These are phyloP conservation scores for Microcos paniculata DNA, from an alignment of 345 rosid species.

Conservation along the genomic window DNA sequence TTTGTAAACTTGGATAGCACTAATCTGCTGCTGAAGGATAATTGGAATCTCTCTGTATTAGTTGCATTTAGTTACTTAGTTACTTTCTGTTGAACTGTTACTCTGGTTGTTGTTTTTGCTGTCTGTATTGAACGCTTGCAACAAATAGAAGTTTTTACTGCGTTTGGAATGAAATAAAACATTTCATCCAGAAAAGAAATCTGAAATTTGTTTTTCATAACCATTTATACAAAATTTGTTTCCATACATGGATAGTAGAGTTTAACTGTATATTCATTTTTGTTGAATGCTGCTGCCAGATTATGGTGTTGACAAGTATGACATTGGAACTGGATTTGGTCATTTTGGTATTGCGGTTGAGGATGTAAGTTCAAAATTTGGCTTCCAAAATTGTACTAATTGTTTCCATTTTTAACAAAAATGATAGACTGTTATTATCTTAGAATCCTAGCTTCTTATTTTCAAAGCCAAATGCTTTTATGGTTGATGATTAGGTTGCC, in stretches of 20 bases:
- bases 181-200: too few relatives aligned
- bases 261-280: not conserved
- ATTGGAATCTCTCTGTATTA: too few relatives aligned
- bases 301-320: slow-evolving; percentile 94
- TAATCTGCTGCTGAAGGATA: too few relatives aligned
- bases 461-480: not conserved
- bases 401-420: not conserved
- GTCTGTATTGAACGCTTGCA: too few relatives aligned
- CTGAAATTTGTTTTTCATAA: not conserved
- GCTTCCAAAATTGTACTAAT: not conserved
- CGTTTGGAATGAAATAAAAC: too few relatives aligned
- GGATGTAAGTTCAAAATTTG: slow-evolving; percentile 58
- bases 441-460: not conserved
- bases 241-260: not conserved
- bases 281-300: slow-evolving; percentile 39
- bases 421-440: not conserved
- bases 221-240: not conserved
- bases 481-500: slow-evolving; percentile 49
- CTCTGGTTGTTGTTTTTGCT: too few relatives aligned
- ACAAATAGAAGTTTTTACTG: too few relatives aligned
- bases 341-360: slow-evolving; percentile 96
- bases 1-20: not conserved
- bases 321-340: slow-evolving; percentile 87
- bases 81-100: too few relatives aligned
- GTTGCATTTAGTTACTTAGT: too few relatives aligned